Base-by-base conservation (phyloP, 106 monocot genomes). In the Dendrobium nobile region DNA sequence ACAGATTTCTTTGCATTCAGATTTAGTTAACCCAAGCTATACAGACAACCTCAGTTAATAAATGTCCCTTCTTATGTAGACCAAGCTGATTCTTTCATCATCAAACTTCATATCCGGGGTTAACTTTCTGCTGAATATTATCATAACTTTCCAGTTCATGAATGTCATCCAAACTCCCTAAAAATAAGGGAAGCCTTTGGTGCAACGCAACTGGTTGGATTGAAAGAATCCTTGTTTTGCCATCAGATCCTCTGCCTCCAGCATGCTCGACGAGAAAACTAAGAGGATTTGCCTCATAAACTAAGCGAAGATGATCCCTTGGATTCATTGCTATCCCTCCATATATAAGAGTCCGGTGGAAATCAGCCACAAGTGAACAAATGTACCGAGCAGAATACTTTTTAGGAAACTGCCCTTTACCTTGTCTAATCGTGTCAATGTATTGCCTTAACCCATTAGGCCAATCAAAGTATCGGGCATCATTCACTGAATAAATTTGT, bases 401-500 rank as follows among this genome's bases (percentile, higher is more conserved):
- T 82, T 99, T 99, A 33, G 89, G 89, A 43, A 84, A 84, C 78
- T 90, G 89, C 31, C 98, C 98, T 61, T 95, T 95, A 8, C 98
- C 98, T 83, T 95, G 95, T 78, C 93, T 86, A 9, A 99, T 79
- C 2, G 92, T 90, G 79, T 99, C 98, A 26, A 99, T 94, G 54
- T 99, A 99, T 45, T 72, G 75, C 83, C 89, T 95, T 65, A 99
- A 88, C 44, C 95, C 98, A 74, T 91, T 86, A 44, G 98, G 98
- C 98, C 95, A 99, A 79, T 99, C 98, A 59, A 95, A 99, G 84
- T 99, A 99, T 22, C 95, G 75, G 37, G 95, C 98, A 86, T 99
- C 98, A 84, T 95, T 99, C 8, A 99, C 95, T 37, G 98, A 99
- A 87, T 95, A 99, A 78, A 99, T 99, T 85, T 99, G 98, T 41